Evolutionary conservation across 306 rosid genomes (phyloP), one percentile per base, ranked within the genome.

Genomic region (Vicia sativa): DNA sequence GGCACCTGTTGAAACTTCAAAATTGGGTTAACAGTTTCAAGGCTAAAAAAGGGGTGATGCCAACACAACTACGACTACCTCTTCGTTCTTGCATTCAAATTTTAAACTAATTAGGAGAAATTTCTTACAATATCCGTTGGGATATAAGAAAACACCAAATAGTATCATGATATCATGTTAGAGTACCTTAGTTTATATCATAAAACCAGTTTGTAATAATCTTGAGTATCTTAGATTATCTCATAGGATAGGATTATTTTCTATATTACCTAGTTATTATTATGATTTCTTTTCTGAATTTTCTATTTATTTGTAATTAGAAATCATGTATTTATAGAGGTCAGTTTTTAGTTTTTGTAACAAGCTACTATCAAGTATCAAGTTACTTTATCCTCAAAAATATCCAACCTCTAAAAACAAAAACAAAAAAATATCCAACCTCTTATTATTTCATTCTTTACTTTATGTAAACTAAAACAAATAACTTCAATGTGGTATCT

Each of bases 31-130:
- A 75, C 58, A 79, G 68, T 74, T 58, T 70, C 49, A 21, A 65
- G 72, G 71, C 71, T 70, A 75, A 53, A 71, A 71, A 60, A 71
- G 77, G 44, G 82, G 78, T 18, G 79, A 80, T 28, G 70, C 56
- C 49, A 79, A 76, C 74, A 54, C 37, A 54, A 25, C 38, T 55
- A 81, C 50, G 16, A 68, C 77, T 73, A 78, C 71, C 65, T 70
- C 85, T 59, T 75, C 72, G 58, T 75, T 84, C 62, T 72, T 74
- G 64, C 62, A 80, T 62, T 70, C 63, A 68, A 62, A 63, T 31
- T 65, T 70, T 65, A 68, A 58, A 67, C 45, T 71, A 71, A 44
- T 70, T 82, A 21, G 6, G 58, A 10, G 10, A 49, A 16, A 19
- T 52, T 21, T 52, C 31, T 52, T 52, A 52, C 6, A 52, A 52